Evolutionary conservation across 176 grass and related monocot genomes (phyloP).

Genomic region (Eleusine indica): DNA sequence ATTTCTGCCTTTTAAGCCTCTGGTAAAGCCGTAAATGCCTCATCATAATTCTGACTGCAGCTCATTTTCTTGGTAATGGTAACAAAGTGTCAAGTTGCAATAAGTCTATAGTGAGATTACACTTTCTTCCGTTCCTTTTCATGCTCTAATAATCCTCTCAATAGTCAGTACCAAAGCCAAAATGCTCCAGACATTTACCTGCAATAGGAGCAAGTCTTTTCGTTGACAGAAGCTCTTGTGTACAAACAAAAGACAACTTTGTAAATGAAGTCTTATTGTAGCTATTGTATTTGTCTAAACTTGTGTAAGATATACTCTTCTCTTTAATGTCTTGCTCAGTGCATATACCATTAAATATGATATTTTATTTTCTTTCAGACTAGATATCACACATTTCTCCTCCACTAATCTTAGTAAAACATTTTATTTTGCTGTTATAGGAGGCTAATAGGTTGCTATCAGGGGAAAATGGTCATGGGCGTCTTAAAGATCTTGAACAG

Average conservation of each 20-base stretch:
- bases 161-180: neutral
- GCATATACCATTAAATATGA: neutral
- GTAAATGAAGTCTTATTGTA: neutral
- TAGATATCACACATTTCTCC: neutral
- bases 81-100: neutral
- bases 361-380: neutral
- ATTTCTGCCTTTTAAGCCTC: neutral
- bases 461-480: slow-evolving; percentile 66
- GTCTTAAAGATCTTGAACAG: slow-evolving; percentile 50
- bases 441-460: slow-evolving; percentile 63
- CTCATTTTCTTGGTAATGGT: neutral
- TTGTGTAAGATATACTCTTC: neutral
- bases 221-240: neutral
- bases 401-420: neutral
- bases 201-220: neutral
- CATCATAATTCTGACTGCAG: neutral
- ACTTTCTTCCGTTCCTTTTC: neutral
- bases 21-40: neutral
- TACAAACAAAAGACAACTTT: neutral
- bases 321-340: neutral
- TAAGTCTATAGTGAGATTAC: neutral
- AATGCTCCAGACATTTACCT: neutral
- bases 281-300: neutral
- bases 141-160: neutral
- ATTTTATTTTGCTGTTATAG: slow-evolving; percentile 39